Evolutionary conservation across 1,284 basidiomycete genomes (phyloP).

Genomic region (Cutaneotrichosporon dermatis): DNA sequence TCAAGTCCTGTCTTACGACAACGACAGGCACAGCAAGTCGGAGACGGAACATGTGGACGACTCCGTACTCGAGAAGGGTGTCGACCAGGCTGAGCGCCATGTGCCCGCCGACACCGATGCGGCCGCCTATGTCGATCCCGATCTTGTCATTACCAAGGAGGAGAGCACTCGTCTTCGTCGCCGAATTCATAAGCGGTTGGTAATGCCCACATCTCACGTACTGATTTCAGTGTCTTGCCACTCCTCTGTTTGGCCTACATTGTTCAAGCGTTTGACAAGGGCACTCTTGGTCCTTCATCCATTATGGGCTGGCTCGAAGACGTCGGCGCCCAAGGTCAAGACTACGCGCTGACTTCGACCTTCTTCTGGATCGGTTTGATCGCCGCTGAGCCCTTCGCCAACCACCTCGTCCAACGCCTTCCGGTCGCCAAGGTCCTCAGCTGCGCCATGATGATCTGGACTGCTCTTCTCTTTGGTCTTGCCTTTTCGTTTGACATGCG

Average conservation of each 20-base stretch:
- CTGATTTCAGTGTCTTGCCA: constrained; percentile 4
- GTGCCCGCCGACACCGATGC: neutral
- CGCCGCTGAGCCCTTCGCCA: constrained; percentile 30
- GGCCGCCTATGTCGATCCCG: constrained; percentile 17
- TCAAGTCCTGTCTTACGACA: no score
- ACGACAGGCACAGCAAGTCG: neutral
- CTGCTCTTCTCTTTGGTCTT: constrained; percentile 55
- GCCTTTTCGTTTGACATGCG: constrained; percentile 62
- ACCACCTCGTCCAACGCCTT: constrained; percentile 30
- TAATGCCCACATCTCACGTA: no score
- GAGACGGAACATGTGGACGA: neutral
- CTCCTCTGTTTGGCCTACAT: constrained; percentile 16
- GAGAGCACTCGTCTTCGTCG: constrained; percentile 20
- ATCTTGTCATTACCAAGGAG: constrained; percentile 16
- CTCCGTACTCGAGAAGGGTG: neutral
- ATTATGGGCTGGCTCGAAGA: constrained; percentile 41
- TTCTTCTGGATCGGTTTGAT: constrained; percentile 33
- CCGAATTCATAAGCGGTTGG: constrained; percentile 12
- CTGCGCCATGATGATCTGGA: constrained; percentile 29
- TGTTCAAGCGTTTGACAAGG: constrained; percentile 21
- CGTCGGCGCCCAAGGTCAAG: constrained; percentile 33
- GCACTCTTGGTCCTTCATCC: constrained; percentile 20
- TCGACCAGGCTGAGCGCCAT: neutral
- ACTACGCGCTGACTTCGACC: constrained; percentile 34
- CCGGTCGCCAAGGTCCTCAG: constrained; percentile 32